phyloP scores from a whole-genome alignment of 176 grass and related monocot genomes.

The Urochloa ruziziensis region DNA sequence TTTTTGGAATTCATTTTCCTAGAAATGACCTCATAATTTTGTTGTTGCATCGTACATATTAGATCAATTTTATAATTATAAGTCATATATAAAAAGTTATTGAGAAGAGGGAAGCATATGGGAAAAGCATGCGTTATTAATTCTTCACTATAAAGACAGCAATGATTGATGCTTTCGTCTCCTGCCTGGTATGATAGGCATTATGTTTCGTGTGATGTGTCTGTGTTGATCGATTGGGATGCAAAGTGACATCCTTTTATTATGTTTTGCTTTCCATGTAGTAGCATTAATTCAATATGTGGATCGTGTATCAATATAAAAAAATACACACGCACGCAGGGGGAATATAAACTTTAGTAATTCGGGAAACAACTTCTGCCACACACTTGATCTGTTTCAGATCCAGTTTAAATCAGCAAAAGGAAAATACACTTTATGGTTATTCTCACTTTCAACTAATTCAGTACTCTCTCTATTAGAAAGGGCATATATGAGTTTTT shows the following conservation, averaged over 20 bases:
- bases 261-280: conserved; percentile 18
- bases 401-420: conserved; percentile 1
- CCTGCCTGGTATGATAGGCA: not conserved
- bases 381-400: not conserved
- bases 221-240: conserved; percentile 13
- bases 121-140: not conserved
- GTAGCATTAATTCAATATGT: not conserved
- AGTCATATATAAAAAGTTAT: not conserved
- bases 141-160: conserved; percentile 36
- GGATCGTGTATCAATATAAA: not conserved
- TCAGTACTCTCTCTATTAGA: not conserved
- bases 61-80: not conserved
- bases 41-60: not conserved
- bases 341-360: conserved; percentile 10
- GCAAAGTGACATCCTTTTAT: conserved; percentile 1
- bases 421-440: conserved; percentile 3
- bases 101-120: conserved; percentile 12
- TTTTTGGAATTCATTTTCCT: not conserved
- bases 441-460: not conserved
- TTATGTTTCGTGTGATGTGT: conserved; percentile 16
- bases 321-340: not conserved
- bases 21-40: not conserved
- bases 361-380: not conserved
- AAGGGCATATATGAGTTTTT: not conserved
- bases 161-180: conserved; percentile 29